Conservation (phyloP, 371 early-diverging fungal species). For the Batkoa obscura region DNA sequence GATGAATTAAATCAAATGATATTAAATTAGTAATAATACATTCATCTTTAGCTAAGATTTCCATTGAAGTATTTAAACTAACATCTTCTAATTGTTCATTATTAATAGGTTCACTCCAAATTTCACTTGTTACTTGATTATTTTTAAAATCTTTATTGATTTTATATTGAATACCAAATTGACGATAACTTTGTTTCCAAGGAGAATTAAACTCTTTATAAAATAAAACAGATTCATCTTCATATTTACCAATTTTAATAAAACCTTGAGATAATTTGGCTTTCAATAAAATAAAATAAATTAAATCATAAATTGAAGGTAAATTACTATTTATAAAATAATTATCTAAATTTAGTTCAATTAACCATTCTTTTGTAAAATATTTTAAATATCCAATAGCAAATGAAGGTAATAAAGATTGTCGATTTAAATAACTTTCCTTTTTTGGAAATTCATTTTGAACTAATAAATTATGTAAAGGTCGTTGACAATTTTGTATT, state of each 20-base stretch:
- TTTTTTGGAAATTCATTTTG: not conserved
- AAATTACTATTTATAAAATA: constrained; percentile 16
- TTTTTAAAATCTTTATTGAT: constrained; percentile 29
- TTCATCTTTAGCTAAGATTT: constrained; percentile 29
- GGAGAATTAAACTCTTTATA: too few relatives aligned
- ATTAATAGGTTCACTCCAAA: constrained; percentile 49
- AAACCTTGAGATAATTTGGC: constrained; percentile 39
- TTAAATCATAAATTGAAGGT: constrained; percentile 40
- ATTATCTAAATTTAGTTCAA: constrained; percentile 21
- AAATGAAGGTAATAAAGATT: not conserved
- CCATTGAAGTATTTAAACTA: constrained; percentile 20
- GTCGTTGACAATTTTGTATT: not conserved
- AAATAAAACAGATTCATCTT: constrained; percentile 34
- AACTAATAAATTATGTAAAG: constrained; percentile 1
- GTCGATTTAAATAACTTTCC: not conserved
- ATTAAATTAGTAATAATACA: constrained; percentile 32
- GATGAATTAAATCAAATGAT: constrained; percentile 49
- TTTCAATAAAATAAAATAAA: constrained; percentile 36
- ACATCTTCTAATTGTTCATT: constrained; percentile 10
- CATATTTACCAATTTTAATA: constrained; percentile 24
- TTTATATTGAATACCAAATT: constrained; percentile 37
- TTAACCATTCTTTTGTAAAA: constrained; percentile 43
- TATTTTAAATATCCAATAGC: constrained; percentile 30
- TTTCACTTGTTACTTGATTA: constrained; percentile 33
- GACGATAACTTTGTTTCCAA: not conserved